These are phyloP conservation scores for Hyphodiscus sp. DNA, from an alignment of 2,329 filamentous ascomycete species.

Conservation along the genomic window DNA sequence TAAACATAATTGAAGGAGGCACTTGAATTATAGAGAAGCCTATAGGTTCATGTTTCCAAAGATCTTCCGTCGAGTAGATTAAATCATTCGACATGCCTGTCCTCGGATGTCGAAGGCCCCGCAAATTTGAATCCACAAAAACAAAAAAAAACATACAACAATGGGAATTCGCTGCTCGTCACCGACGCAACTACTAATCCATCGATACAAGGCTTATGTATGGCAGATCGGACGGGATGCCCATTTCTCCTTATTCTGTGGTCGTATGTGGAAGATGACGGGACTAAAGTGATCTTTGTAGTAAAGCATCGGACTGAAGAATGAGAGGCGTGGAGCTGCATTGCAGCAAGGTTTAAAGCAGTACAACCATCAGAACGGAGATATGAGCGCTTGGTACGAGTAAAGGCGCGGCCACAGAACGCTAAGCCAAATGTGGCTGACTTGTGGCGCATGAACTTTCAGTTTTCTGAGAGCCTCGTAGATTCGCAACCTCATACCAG, in stretches of 20 bases:
- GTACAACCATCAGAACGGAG: neutral
- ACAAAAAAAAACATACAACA: conserved; percentile 15
- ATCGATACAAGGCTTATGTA: conserved; percentile 13
- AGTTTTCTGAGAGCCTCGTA: neutral
- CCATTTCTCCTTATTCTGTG: conserved; percentile 16
- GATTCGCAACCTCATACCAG: neutral
- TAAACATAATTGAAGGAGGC: too few relatives aligned
- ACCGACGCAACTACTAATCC: conserved; percentile 15
- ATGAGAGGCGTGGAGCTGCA: neutral
- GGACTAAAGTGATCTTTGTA: neutral
- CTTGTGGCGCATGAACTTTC: neutral
- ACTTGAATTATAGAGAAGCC: too few relatives aligned
- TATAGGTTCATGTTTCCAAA: too few relatives aligned
- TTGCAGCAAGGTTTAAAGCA: neutral
- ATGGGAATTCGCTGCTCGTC: conserved; percentile 14
- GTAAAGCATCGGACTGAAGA: neutral
- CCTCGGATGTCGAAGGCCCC: neutral
- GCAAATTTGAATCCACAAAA: neutral
- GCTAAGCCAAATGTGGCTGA: too few relatives aligned
- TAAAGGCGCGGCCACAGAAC: too few relatives aligned
- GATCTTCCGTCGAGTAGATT: too few relatives aligned
- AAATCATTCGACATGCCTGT: too few relatives aligned
- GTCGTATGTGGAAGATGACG: conserved; percentile 8
- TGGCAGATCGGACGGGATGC: conserved; percentile 15
- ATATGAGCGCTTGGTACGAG: neutral